These are phyloP conservation scores for Trichosporon asahii DNA, from an alignment of 1,284 basidiomycete species.

Conservation along the genomic window DNA sequence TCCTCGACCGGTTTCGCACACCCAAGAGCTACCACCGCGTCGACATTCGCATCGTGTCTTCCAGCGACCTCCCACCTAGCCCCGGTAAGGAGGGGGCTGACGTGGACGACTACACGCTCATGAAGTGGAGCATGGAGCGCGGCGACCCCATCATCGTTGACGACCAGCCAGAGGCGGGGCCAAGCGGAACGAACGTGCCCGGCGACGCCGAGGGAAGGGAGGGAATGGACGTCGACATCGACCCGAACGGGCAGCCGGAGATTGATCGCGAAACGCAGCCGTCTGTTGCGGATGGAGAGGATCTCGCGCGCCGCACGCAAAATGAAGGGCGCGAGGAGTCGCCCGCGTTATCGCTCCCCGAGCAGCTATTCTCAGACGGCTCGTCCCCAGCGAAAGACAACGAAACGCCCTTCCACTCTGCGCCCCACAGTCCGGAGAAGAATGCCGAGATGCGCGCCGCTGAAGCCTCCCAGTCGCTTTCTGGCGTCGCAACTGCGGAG, in stretches of 20 bases:
- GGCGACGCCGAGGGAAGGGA: neutral
- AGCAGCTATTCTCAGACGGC: slow-evolving; percentile 2
- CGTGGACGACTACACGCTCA: slow-evolving; percentile 1
- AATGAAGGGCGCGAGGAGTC: neutral
- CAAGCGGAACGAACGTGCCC: neutral
- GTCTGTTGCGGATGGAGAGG: neutral
- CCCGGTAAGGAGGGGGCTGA: neutral
- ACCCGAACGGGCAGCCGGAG: neutral
- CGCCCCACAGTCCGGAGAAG: neutral
- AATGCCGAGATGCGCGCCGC: neutral
- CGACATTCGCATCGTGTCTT: slow-evolving; percentile 35
- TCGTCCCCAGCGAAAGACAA: neutral
- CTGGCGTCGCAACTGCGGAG: neutral
- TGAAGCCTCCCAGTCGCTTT: neutral
- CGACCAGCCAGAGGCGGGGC: neutral
- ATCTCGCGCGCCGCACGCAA: neutral
- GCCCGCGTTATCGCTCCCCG: neutral
- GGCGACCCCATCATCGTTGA: slow-evolving; percentile 17
- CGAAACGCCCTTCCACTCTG: neutral
- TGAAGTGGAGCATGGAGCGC: slow-evolving; percentile 12
- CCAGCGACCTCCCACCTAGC: slow-evolving; percentile 33
- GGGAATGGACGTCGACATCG: neutral
- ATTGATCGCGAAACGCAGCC: neutral
- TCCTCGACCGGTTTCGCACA: slow-evolving; percentile 37
- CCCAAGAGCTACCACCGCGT: slow-evolving; percentile 40